These are phyloP conservation scores for Gossypium aridum DNA, from an alignment of 441 rosid species.

Conservation along the genomic window DNA sequence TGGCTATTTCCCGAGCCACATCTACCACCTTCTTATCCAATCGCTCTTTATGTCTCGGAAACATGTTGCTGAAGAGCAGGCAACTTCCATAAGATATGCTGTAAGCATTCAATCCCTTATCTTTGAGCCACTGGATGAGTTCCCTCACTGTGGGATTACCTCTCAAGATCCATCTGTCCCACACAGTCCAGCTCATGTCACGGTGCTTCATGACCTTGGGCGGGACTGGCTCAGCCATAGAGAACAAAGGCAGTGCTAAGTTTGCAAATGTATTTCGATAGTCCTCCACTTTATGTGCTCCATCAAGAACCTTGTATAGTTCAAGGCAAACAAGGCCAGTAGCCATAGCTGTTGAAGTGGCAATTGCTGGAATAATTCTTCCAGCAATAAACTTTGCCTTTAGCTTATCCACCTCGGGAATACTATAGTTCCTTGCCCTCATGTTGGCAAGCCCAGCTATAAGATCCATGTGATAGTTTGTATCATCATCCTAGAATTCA, in stretches of 20 bases:
- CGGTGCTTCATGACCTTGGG: constrained; percentile 76
- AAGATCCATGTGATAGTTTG: constrained; percentile 95
- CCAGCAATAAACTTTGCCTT: constrained; percentile 99
- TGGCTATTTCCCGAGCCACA: constrained; percentile 78
- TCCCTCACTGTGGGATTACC: constrained; percentile 71
- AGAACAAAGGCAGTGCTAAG: constrained; percentile 83
- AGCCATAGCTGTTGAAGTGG: constrained; percentile 96
- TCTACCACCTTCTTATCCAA: constrained; percentile 75
- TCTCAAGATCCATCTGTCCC: constrained; percentile 89
- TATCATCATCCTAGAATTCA: constrained; percentile 97
- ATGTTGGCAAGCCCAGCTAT: constrained; percentile 96
- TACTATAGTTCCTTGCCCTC: constrained; percentile 96
- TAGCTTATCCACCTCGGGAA: constrained; percentile 93
- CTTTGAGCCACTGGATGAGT: constrained; percentile 71
- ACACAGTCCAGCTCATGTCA: constrained; percentile 91
- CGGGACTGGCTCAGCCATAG: constrained; percentile 95
- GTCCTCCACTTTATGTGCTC: constrained; percentile 76
- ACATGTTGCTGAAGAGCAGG: constrained; percentile 76
- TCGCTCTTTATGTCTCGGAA: constrained; percentile 70
- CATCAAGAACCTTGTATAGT: constrained; percentile 84
- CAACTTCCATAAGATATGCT: constrained; percentile 92
- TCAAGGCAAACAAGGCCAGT: constrained; percentile 95
- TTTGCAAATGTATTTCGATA: constrained; percentile 97
- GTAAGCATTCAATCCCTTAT: constrained; percentile 76
- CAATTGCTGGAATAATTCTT: constrained; percentile 96